Evolutionary conservation across 2,329 filamentous ascomycete species (phyloP).

Genomic region (Ophiognomonia clavigignenti-juglandacearum): DNA sequence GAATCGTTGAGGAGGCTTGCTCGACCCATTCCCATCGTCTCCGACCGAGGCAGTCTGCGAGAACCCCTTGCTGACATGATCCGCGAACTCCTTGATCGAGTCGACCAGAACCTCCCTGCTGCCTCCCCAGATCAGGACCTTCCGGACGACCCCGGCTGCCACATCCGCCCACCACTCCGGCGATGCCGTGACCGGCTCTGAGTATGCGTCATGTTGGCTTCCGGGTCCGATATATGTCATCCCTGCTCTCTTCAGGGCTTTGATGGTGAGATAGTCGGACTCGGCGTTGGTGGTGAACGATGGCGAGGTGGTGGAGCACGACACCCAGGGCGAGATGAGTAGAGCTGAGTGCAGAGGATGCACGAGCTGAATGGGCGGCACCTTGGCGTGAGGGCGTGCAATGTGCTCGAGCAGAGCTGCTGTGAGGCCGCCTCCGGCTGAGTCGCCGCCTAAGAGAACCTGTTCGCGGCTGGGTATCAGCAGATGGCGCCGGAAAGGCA

Average conservation of each 20-base stretch:
- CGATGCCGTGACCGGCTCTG: neutral
- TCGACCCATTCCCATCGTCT: neutral
- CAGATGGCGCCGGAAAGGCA: neutral
- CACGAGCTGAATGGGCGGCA: neutral
- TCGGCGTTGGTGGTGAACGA: neutral
- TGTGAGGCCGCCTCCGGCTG: slow-evolving; percentile 31
- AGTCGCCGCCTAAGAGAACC: slow-evolving; percentile 32
- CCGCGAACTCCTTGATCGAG: neutral
- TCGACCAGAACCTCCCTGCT: slow-evolving; percentile 1
- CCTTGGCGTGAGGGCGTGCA: slow-evolving; percentile 24
- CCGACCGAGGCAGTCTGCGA: neutral
- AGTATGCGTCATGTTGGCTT: slow-evolving; percentile 1
- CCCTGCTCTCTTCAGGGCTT: neutral
- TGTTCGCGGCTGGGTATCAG: slow-evolving; percentile 10
- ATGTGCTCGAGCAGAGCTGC: slow-evolving; percentile 28
- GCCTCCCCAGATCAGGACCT: slow-evolving; percentile 9
- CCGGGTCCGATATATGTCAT: neutral
- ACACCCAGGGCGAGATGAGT: slow-evolving; percentile 5
- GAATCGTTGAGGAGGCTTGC: slow-evolving; percentile 1
- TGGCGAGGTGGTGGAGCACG: neutral
- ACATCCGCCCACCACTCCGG: slow-evolving; percentile 4
- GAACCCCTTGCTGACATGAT: slow-evolving; percentile 1
- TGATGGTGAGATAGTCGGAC: slow-evolving; percentile 2
- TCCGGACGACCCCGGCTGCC: neutral
- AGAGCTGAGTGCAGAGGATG: slow-evolving; percentile 1